Percentiles rank a stretch among this genome's conserved stretches.
These are phyloP conservation scores for Penicillium pulvis DNA, from an alignment of 495 filamentous ascomycete genomes.

Conservation along the genomic window DNA sequence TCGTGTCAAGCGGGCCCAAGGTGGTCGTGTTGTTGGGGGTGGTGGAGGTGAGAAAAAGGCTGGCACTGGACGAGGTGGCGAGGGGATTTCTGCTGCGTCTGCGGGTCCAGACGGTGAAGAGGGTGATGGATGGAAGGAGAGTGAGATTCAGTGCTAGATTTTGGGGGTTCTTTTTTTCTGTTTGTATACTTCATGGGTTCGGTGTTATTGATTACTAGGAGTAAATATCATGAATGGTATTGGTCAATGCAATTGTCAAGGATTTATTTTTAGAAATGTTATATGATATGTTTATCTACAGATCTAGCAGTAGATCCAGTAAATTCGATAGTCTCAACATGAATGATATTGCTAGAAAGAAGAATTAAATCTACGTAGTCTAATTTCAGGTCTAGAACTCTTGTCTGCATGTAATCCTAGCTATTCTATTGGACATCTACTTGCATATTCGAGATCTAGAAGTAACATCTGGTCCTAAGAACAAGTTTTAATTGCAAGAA, in stretches of 20 bases:
- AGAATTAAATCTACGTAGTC: no score
- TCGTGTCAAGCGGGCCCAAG: conserved; percentile 87
- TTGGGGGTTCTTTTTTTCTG: not conserved
- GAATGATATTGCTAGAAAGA: no score
- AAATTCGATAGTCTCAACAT: not conserved
- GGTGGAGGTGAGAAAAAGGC: conserved; percentile 30
- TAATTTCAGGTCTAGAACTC: not conserved
- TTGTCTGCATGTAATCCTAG: not conserved
- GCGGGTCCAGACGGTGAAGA: conserved; percentile 41
- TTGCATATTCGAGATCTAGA: not conserved
- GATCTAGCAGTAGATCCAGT: no score
- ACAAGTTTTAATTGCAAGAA: conserved; percentile 6
- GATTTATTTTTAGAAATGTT: conserved; percentile 6
- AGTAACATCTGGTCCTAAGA: not conserved
- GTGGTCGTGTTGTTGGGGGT: conserved; percentile 65
- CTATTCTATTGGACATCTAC: not conserved
- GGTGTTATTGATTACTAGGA: conserved; percentile 1
- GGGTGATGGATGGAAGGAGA: conserved; percentile 53
- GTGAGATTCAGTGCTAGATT: conserved; percentile 47
- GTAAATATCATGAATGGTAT: conserved; percentile 1
- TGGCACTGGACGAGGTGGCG: conserved; percentile 42
- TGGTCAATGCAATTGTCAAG: conserved; percentile 2
- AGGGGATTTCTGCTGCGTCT: conserved; percentile 44
- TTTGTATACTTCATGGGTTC: not conserved
- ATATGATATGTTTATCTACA: not conserved